Evolutionary conservation across 768 basidiomycete genomes (phyloP).

Genomic region (Leucocoprinus birnbaumii): DNA sequence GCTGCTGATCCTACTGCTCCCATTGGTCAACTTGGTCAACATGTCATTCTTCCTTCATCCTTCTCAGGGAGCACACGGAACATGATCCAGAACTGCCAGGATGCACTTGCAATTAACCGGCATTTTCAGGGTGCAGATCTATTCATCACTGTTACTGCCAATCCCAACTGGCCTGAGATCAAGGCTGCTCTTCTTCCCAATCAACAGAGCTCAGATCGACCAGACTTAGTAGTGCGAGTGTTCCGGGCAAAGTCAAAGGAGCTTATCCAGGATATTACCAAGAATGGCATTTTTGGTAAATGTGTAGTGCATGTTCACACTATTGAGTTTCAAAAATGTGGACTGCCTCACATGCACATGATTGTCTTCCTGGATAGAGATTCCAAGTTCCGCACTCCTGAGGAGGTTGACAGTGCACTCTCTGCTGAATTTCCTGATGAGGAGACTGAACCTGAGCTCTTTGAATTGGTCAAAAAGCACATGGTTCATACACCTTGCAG

Average conservation of each 20-base stretch:
- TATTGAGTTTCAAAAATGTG: slow-evolving; percentile 58
- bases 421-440: slow-evolving; percentile 42
- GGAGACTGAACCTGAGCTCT: slow-evolving; percentile 32
- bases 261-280: slow-evolving; percentile 29
- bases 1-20: not conserved
- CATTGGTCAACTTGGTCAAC: slow-evolving; percentile 23
- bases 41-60: slow-evolving; percentile 30
- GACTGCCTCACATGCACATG: slow-evolving; percentile 53
- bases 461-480: slow-evolving; percentile 28
- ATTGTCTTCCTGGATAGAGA: slow-evolving; percentile 36
- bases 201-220: slow-evolving; percentile 36
- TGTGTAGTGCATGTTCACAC: slow-evolving; percentile 43
- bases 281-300: slow-evolving; percentile 36
- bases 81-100: slow-evolving; percentile 40
- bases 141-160: slow-evolving; percentile 49
- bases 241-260: slow-evolving; percentile 41
- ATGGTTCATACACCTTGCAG: slow-evolving; percentile 43
- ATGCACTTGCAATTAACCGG: slow-evolving; percentile 38
- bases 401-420: slow-evolving; percentile 36
- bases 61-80: slow-evolving; percentile 27
- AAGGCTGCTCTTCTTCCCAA: slow-evolving; percentile 31
- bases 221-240: slow-evolving; percentile 43
- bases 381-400: slow-evolving; percentile 29
- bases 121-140: slow-evolving; percentile 33
- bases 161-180: slow-evolving; percentile 46